These are phyloP conservation scores for Saccharomyces hybrid DNA, from an alignment of 1,139 yeast species.

Conservation along the genomic window DNA sequence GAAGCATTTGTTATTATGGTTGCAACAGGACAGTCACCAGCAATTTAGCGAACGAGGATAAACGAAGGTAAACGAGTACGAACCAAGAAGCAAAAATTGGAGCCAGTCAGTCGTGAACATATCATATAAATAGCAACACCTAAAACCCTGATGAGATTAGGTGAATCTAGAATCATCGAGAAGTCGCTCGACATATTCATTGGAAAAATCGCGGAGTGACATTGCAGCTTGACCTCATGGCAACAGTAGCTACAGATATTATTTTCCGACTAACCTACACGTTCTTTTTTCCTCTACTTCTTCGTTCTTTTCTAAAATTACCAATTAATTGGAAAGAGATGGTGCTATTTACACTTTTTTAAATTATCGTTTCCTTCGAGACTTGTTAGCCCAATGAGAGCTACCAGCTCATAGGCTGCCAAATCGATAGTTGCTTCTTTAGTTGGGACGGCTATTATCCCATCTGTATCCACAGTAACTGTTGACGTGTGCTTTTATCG, in stretches of 20 bases:
- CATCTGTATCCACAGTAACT: background rate
- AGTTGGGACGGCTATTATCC: background rate
- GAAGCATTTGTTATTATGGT: background rate
- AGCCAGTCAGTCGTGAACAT: background rate
- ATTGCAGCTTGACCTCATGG: background rate
- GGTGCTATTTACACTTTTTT: background rate
- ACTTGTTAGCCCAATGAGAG: background rate
- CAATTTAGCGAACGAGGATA: background rate
- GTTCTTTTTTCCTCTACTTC: background rate
- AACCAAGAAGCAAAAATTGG: background rate
- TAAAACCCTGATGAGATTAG: background rate
- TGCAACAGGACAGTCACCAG: background rate
- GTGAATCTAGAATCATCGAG: background rate
- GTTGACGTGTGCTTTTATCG: constrained; percentile 21
- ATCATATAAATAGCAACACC: background rate
- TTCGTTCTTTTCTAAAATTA: background rate
- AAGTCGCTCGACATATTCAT: background rate
- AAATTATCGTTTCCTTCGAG: background rate
- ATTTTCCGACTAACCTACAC: background rate
- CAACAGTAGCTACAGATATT: background rate
- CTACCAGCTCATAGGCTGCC: background rate
- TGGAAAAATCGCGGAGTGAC: background rate
- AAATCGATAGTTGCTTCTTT: background rate
- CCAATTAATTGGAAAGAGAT: background rate
- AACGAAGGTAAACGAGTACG: background rate